Evolutionary conservation across 495 filamentous ascomycete genomes (phyloP).

Genomic region (Bombardia bombarda): DNA sequence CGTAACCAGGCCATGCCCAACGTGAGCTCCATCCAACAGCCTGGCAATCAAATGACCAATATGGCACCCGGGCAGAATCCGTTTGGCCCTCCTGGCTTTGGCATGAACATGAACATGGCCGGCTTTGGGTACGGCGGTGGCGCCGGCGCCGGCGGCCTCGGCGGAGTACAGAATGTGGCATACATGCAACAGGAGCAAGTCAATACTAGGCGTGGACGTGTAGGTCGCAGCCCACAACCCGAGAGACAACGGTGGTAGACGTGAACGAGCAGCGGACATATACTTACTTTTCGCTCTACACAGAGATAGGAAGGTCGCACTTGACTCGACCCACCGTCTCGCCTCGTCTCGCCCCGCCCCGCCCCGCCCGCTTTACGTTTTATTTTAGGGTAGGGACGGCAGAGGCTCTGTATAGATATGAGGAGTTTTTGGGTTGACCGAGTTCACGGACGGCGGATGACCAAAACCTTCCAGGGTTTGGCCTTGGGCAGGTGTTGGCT

Average conservation of each 20-base stretch:
- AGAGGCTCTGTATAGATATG: not conserved
- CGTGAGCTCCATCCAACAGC: conserved; percentile 39
- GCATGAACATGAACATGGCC: conserved; percentile 38
- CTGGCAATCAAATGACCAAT: conserved; percentile 18
- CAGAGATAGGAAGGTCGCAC: not conserved
- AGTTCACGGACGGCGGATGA: not conserved
- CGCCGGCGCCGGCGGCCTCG: conserved; percentile 30
- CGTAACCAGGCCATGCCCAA: conserved; percentile 34
- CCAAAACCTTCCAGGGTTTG: not conserved
- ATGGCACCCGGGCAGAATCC: conserved; percentile 21
- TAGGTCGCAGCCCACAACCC: conserved; percentile 34
- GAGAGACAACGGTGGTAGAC: conserved; percentile 7
- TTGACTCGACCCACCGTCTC: not conserved
- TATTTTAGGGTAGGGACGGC: not conserved
- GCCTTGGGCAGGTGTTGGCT: not conserved
- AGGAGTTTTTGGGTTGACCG: not conserved
- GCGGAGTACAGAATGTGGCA: conserved; percentile 30
- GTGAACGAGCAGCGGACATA: not conserved
- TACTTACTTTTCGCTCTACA: conserved; percentile 1
- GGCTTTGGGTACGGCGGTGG: conserved; percentile 37
- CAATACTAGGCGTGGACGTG: conserved; percentile 44
- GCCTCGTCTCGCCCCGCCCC: no score
- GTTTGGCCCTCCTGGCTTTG: conserved; percentile 41
- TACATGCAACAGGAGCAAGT: conserved; percentile 42
- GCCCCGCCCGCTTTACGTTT: no score